These are phyloP conservation scores for Echeveria elegans DNA, from an alignment of 164 flowering plant species.

Conservation along the genomic window DNA sequence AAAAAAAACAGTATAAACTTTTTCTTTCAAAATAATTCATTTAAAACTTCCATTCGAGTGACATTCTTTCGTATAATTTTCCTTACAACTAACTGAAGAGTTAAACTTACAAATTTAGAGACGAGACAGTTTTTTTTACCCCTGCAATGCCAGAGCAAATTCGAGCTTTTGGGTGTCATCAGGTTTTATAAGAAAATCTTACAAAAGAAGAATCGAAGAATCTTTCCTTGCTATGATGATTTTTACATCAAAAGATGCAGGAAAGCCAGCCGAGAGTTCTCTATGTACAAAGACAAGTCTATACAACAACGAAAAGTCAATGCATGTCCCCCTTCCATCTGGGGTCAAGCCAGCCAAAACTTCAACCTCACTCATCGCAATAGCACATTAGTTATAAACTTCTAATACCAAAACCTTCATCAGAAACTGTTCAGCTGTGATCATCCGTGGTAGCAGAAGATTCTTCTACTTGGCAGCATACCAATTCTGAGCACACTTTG, in stretches of 20 bases:
- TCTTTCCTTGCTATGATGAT: background rate
- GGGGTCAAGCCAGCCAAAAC: conserved; percentile 3
- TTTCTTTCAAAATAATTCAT: too few species aligned
- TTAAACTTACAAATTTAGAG: too few species aligned
- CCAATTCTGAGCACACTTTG: conserved; percentile 87
- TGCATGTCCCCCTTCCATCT: background rate
- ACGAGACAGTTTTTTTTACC: too few species aligned
- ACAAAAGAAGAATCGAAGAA: background rate
- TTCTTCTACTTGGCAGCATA: conserved; percentile 76
- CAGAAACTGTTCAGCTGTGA: background rate
- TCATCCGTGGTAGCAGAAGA: background rate
- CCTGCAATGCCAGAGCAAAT: too few species aligned
- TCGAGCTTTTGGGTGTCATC: background rate
- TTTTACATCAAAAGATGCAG: background rate
- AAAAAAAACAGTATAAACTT: too few species aligned
- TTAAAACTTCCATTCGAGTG: too few species aligned
- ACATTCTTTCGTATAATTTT: too few species aligned
- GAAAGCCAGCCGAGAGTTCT: background rate
- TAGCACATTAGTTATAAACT: background rate
- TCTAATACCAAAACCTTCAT: background rate
- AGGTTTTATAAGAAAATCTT: background rate
- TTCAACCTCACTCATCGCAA: background rate
- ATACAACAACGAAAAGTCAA: background rate
- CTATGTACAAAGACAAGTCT: conserved; percentile 4
- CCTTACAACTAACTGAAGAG: too few species aligned